A percentile compares a stretch with the other conserved stretches of the same genome.
These are phyloP conservation scores for Dictyostelium purpureum DNA, from an alignment of 78 protist species.

Conservation along the genomic window DNA sequence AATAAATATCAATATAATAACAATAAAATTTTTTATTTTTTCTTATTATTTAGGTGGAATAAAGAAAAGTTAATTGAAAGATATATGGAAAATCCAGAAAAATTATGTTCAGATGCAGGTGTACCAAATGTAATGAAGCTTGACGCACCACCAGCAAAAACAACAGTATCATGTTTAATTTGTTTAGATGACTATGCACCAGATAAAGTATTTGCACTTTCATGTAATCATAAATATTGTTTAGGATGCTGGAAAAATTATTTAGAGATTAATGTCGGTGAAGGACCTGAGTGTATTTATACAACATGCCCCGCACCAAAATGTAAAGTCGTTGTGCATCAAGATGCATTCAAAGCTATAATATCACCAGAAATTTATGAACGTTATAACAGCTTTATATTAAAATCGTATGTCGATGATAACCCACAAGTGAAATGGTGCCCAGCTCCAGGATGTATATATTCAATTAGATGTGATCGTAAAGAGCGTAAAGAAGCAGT, in stretches of 20 bases:
- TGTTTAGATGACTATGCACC: slow-evolving; percentile 79
- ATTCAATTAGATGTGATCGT: slow-evolving; percentile 72
- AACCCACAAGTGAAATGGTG: slow-evolving; percentile 83
- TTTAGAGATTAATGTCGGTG: slow-evolving; percentile 61
- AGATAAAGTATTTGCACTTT: slow-evolving; percentile 56
- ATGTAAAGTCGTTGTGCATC: slow-evolving; percentile 65
- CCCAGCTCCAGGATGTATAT: slow-evolving; percentile 82
- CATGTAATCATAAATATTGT: slow-evolving; percentile 81
- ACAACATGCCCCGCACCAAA: slow-evolving; percentile 82
- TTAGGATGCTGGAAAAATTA: slow-evolving; percentile 66
- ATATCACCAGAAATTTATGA: slow-evolving; percentile 20
- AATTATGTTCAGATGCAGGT: slow-evolving; percentile 71
- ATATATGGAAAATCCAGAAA: slow-evolving; percentile 79
- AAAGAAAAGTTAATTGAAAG: slow-evolving; percentile 82
- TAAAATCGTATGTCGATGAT: slow-evolving; percentile 73
- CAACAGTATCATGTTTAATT: slow-evolving; percentile 52
- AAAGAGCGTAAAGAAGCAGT: slow-evolving; percentile 80
- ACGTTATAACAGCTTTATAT: slow-evolving; percentile 11
- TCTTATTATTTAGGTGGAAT: slow-evolving; percentile 67
- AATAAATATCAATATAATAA: background rate
- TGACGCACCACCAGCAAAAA: slow-evolving; percentile 12
- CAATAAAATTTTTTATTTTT: background rate
- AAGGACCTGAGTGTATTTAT: slow-evolving; percentile 72
- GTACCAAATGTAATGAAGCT: slow-evolving; percentile 46
- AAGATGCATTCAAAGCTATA: slow-evolving; percentile 57